A percentile compares a stretch with the other conserved stretches of the same genome.
Evolutionary conservation across 257 asterid genomes (phyloP).

Genomic region (Solanum sejunctum): DNA sequence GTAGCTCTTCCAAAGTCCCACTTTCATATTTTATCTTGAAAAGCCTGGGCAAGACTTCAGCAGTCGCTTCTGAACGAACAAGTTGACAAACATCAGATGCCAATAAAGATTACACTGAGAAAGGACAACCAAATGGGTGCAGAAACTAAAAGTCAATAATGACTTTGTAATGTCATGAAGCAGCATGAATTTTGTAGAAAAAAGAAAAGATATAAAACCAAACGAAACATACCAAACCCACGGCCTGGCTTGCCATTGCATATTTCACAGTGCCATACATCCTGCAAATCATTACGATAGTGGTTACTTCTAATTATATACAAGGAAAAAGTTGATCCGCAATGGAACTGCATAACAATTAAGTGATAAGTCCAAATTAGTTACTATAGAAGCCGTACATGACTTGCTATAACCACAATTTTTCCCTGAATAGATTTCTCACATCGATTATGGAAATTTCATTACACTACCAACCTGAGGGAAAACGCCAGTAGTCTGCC

Average conservation of each 20-base stretch:
- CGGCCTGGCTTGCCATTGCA: conserved; percentile 98
- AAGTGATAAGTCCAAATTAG: not conserved
- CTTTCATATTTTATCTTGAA: conserved; percentile 86
- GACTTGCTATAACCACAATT: not conserved
- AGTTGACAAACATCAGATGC: conserved; percentile 8
- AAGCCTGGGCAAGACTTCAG: conserved; percentile 83
- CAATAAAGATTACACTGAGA: not conserved
- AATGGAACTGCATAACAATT: not conserved
- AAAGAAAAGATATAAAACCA: not conserved
- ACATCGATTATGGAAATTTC: not conserved
- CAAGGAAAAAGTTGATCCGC: not conserved
- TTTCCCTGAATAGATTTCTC: not conserved
- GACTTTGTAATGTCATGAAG: not conserved
- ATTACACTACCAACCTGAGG: conserved; percentile 56
- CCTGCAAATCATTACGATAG: conserved; percentile 38
- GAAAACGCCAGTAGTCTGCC: conserved; percentile 87
- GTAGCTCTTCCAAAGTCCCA: conserved; percentile 87
- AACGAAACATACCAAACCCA: conserved; percentile 67
- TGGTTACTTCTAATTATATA: not conserved
- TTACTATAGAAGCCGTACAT: not conserved
- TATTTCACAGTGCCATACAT: conserved; percentile 96
- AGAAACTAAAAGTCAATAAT: not conserved
- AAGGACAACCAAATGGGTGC: not conserved
- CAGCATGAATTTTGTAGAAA: not conserved
- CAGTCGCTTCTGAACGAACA: conserved; percentile 81